Base-by-base conservation (phyloP, 352 stramenopile species). In the Globisporangium abappressorium region DNA sequence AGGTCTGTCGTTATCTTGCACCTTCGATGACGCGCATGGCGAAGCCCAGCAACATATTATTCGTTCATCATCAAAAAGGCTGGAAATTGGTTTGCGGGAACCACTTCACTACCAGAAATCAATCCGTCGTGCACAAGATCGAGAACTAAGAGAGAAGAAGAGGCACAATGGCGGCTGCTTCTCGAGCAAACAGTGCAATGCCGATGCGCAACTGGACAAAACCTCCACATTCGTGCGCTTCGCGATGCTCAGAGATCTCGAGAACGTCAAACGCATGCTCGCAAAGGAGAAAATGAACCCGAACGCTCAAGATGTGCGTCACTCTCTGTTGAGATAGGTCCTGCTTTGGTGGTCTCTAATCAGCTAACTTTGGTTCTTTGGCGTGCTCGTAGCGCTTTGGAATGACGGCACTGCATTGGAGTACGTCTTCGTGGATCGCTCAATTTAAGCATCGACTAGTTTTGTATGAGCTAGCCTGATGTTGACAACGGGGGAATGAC, bases 351-450 rank as follows among this genome's bases (percentile, higher is more conserved):
- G n/a, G 15, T 38, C 11, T 57, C 38, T 28, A 49, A 49, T n/a
- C 18, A n/a, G 41, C 41, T 49, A n/a, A 22, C 54, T 20, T 43
- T 22, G 46, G 49, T n/a, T 49, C 41, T n/a, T 11, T 49, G 41
- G 18, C 6, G 41, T n/a, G 41, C 14, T 22, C 47, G 43, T 56
- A 93, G 85, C 82, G 82, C 34, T 93, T 93, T 73, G 85, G 84
- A 14, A 93, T 93, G 85, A 91, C 81, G 11, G 85, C 83, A 5
- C 65, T 93, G 24, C 85, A 93, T 63, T 93, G 83, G 83, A 83
- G 84, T 93, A 28, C 33, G 91, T 26, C 24, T 26, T 26, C 24
- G 24, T 26, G 1, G 24, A 26, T 26, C 24, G 24, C 24, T 26
- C 24, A 26, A 26, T 26, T 26, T 26, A 26, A 26, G 24, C 24